Evolutionary conservation across 257 asterid species (phyloP).

Genomic region (Marsdenia floribunda): DNA sequence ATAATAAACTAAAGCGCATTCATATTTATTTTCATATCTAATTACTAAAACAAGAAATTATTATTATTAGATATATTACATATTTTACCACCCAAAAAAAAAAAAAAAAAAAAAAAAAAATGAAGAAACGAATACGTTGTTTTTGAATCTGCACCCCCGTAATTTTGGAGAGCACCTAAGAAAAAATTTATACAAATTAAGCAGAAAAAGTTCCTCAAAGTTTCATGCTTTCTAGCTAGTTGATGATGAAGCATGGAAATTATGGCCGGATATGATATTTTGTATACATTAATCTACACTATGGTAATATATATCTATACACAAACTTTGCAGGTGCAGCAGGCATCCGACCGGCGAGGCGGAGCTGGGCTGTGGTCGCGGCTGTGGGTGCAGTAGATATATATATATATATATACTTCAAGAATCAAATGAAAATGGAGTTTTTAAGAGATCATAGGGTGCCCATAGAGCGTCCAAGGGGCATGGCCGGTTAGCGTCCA

Average conservation of each 20-base stretch:
- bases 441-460: constrained; percentile 81
- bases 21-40: not conserved
- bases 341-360: not conserved
- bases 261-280: not conserved
- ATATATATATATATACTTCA: constrained; percentile 20
- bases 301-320: constrained; percentile 14
- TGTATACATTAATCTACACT: constrained; percentile 5
- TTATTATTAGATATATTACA: not conserved
- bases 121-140: constrained; percentile 11
- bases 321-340: constrained; percentile 8
- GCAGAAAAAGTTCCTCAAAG: constrained; percentile 1
- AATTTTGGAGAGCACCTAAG: constrained; percentile 14
- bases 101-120: not conserved
- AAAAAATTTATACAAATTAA: constrained; percentile 21
- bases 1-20: not conserved
- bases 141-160: constrained; percentile 10
- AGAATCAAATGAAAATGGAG: constrained; percentile 75
- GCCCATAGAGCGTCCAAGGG: constrained; percentile 96
- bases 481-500: constrained; percentile 78
- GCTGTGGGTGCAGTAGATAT: not conserved
- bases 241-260: constrained; percentile 12
- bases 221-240: not conserved
- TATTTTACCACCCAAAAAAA: too few species aligned
- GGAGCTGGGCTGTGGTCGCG: not conserved
- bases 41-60: constrained; percentile 6